Conservation (phyloP, 1,284 basidiomycete species). For the Sanghuangporus sanghuang region DNA sequence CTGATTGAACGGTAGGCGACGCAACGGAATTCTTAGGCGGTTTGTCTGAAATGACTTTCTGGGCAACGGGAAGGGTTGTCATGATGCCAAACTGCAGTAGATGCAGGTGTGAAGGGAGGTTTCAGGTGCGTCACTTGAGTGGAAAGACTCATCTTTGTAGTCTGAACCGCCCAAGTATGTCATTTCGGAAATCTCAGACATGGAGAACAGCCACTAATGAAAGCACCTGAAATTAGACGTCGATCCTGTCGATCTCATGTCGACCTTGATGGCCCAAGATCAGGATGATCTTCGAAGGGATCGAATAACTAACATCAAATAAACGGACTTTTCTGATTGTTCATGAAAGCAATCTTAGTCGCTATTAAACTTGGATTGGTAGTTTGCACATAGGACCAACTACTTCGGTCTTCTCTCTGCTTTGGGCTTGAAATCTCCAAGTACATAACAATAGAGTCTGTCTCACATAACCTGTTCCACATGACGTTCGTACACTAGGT, state of each 20-base stretch:
- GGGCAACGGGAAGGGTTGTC: slow-evolving; percentile 42
- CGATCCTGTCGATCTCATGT: background rate
- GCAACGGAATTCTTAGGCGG: slow-evolving; percentile 52
- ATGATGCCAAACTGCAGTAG: background rate
- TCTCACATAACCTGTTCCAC: too few species aligned
- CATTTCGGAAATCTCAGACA: background rate
- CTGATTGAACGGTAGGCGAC: slow-evolving; percentile 48
- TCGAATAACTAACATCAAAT: too few species aligned
- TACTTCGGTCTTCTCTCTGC: too few species aligned
- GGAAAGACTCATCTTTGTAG: too few species aligned
- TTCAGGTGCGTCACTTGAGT: background rate
- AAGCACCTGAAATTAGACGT: background rate
- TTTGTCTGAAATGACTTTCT: slow-evolving; percentile 52
- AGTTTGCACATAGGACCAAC: too few species aligned
- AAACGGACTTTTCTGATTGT: too few species aligned
- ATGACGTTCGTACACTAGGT: too few species aligned
- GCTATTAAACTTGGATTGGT: too few species aligned
- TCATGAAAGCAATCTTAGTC: too few species aligned
- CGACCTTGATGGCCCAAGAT: background rate
- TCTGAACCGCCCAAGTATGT: background rate
- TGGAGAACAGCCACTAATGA: background rate
- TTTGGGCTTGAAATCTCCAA: too few species aligned
- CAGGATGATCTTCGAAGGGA: too few species aligned
- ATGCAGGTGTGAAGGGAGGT: background rate
- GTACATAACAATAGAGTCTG: too few species aligned